Conservation (phyloP, 78 protist species). For the Acrasis kona region DNA sequence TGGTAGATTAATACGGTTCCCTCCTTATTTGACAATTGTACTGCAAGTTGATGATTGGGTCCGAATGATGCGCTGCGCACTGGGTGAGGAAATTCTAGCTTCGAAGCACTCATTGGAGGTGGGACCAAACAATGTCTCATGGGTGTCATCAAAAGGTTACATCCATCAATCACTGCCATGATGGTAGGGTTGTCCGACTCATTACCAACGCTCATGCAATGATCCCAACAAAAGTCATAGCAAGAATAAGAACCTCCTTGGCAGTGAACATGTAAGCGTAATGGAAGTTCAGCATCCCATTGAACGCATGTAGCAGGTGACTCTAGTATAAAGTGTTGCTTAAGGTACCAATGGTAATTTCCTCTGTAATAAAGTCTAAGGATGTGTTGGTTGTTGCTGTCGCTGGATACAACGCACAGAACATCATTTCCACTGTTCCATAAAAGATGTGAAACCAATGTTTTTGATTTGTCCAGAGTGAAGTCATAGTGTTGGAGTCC, state of each 20-base stretch:
- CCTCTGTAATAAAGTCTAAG: neutral
- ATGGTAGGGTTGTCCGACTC: neutral
- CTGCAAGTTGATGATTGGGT: too few relatives aligned
- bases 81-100: neutral
- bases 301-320: too few relatives aligned
- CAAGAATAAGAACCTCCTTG: neutral
- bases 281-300: neutral
- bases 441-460: neutral
- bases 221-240: neutral
- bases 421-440: conserved; percentile 15
- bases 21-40: too few relatives aligned
- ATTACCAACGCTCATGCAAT: neutral
- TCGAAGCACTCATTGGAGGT: conserved; percentile 48
- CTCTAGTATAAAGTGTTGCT: neutral
- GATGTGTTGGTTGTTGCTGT: neutral
- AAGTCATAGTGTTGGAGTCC: conserved; percentile 33
- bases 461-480: neutral
- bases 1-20: too few relatives aligned
- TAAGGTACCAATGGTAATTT: conserved; percentile 30
- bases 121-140: conserved; percentile 38
- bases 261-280: neutral
- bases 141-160: conserved; percentile 30
- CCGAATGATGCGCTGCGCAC: neutral
- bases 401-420: neutral
- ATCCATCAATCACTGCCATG: conserved; percentile 41